These are phyloP conservation scores for Rhizophagus clarus DNA, from an alignment of 192 early-diverging fungal species.

Conservation along the genomic window DNA sequence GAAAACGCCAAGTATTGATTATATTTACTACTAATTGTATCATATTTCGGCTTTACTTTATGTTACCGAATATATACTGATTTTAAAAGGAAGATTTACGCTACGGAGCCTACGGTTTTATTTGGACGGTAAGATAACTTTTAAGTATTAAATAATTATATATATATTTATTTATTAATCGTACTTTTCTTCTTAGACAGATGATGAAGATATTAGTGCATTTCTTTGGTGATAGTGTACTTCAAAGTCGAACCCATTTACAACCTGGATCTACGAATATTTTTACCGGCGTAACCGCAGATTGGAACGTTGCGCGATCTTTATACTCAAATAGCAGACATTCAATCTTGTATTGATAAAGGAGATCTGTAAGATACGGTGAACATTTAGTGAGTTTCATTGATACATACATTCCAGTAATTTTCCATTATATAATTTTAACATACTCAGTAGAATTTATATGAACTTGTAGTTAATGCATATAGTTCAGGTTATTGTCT, in stretches of 20 bases:
- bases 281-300: no score
- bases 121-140: slow-evolving; percentile 61
- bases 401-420: not conserved
- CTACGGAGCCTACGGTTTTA: slow-evolving; percentile 76
- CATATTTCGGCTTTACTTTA: slow-evolving; percentile 78
- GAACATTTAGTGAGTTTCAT: slow-evolving; percentile 51
- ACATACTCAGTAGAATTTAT: slow-evolving; percentile 37
- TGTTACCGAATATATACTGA: slow-evolving; percentile 80
- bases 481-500: slow-evolving; percentile 77
- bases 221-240: slow-evolving; percentile 46
- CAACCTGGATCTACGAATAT: no score
- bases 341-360: slow-evolving; percentile 60
- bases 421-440: slow-evolving; percentile 20
- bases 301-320: no score
- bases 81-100: slow-evolving; percentile 75
- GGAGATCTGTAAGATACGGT: slow-evolving; percentile 57
- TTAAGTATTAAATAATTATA: not conserved
- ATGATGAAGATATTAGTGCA: slow-evolving; percentile 69
- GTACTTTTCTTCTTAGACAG: slow-evolving; percentile 35
- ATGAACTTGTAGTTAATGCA: slow-evolving; percentile 49
- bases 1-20: slow-evolving; percentile 62
- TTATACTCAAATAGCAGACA: slow-evolving; percentile 41
- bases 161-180: not conserved
- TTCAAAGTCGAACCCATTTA: not conserved
- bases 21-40: slow-evolving; percentile 74